These are phyloP conservation scores for Lasiosphaeriaceae sp. DNA, from an alignment of 495 filamentous ascomycete genomes.

Conservation along the genomic window DNA sequence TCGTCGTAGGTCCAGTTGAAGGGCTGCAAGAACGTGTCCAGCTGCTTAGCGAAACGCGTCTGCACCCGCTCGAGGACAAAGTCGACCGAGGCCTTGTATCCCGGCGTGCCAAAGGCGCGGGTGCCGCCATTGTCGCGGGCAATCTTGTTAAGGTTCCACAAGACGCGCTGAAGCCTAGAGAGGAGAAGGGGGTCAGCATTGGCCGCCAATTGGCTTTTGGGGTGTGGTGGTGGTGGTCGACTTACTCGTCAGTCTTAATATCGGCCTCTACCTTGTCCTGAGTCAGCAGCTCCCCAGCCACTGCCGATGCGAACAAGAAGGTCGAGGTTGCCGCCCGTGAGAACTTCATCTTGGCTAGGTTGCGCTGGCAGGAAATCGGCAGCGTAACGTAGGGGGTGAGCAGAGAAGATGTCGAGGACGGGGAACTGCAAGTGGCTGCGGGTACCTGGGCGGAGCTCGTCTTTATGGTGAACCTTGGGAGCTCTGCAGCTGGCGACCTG, in stretches of 20 bases:
- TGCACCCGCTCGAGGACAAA: conserved; percentile 49
- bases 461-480: no score
- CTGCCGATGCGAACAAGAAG: conserved; percentile 14
- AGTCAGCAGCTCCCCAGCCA: conserved; percentile 21
- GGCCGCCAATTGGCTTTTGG: background rate
- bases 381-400: background rate
- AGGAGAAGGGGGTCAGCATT: background rate
- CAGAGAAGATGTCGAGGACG: background rate
- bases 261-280: conserved; percentile 26
- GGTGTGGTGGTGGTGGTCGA: conserved; percentile 16
- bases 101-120: conserved; percentile 56
- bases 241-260: conserved; percentile 27
- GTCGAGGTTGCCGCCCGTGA: background rate
- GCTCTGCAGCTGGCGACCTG: no score
- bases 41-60: conserved; percentile 27
- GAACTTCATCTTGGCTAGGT: conserved; percentile 27
- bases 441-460: no score
- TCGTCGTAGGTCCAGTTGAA: conserved; percentile 41
- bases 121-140: conserved; percentile 36
- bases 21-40: conserved; percentile 49
- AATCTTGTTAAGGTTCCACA: conserved; percentile 42
- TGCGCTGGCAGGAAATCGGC: background rate
- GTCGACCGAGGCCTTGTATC: conserved; percentile 61
- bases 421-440: background rate
- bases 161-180: conserved; percentile 25